Evolutionary conservation across 805 yeast species (phyloP).

Genomic region (Torulaspora delbrueckii): DNA sequence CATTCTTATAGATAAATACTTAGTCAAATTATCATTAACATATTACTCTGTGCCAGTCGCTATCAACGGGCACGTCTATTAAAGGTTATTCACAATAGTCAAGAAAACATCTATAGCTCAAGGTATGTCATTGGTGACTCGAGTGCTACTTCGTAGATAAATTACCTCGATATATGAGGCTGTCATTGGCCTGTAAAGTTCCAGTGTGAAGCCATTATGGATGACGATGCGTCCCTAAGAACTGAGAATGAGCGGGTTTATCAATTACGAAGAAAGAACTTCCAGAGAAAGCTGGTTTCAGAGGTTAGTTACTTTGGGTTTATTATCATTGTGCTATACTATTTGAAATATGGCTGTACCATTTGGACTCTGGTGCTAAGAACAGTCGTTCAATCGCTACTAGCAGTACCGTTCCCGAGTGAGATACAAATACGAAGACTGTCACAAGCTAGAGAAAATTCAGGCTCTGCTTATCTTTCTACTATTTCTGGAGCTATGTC

Average conservation of each 20-base stretch:
- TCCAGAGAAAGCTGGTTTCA: conserved; percentile 20
- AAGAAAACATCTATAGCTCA: background rate
- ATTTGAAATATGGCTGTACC: conserved; percentile 29
- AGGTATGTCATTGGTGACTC: no score
- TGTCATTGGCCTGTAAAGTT: background rate
- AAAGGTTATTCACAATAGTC: no score
- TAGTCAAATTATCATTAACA: background rate
- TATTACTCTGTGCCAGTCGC: background rate
- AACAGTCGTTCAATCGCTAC: conserved; percentile 36
- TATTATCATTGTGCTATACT: conserved; percentile 23
- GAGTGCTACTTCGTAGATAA: background rate
- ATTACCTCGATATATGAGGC: background rate
- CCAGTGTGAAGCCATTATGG: conserved; percentile 4
- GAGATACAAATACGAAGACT: conserved; percentile 25
- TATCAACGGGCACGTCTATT: background rate
- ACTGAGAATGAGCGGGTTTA: conserved; percentile 14
- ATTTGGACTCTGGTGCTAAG: conserved; percentile 32
- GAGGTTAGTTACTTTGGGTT: conserved; percentile 24
- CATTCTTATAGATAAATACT: background rate
- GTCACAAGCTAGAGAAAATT: conserved; percentile 15
- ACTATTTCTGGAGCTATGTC: conserved; percentile 8
- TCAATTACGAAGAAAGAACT: conserved; percentile 25
- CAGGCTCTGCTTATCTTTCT: conserved; percentile 7
- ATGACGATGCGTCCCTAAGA: background rate
- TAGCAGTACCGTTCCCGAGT: conserved; percentile 42